Evolutionary conservation across 305 asterid genomes (phyloP), one percentile per base, ranked within the genome.

Genomic region (Rubia occidens): DNA sequence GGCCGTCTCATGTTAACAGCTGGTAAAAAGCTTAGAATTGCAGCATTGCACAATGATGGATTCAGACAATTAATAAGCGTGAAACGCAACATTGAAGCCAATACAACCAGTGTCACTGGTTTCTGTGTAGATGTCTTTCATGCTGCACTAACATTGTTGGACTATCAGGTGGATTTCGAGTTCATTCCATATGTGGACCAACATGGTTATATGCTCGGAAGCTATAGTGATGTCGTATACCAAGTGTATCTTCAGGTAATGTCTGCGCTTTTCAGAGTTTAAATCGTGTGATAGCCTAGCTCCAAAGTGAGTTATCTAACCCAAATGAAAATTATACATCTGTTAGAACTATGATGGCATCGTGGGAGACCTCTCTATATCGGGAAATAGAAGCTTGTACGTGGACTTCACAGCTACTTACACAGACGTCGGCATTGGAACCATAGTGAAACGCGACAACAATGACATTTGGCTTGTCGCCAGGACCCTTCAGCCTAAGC

Each of bases 1-100:
- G 86, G 88, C 11, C 75, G 82, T 87, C 81, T 58, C 14, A n/a
- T 71, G 59, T 80, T 83, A 13, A 61, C 81, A 42, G 66, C 59
- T 1, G 78, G 76, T 2, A 70, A 37, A 20, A 79, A 75, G 79
- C 78, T 88, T 7, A 82, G 81, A 72, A 70, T 88, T 5, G 87
- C 79, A 20, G 83, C 84, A 61, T 77, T 84, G 0, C 15, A 6
- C 44, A 80, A 79, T 37, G 71, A 40, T 15, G 85, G 85, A 47
- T 75, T 82, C 49, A 54, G 70, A 14, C 82, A 81, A 8, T 82
- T 84, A 39, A 37, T 76, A 53, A 62, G 74, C 35, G 77, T 77
- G 64, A 49, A 43, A 4, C 59, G 1, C 20, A 75, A 81, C 72
- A 68, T 56, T 44, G 44, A 8, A 29, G 78, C 82, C 60, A 77